Conservation (phyloP, 108 stramenopile genomes). For the Bacterosira constricta region DNA sequence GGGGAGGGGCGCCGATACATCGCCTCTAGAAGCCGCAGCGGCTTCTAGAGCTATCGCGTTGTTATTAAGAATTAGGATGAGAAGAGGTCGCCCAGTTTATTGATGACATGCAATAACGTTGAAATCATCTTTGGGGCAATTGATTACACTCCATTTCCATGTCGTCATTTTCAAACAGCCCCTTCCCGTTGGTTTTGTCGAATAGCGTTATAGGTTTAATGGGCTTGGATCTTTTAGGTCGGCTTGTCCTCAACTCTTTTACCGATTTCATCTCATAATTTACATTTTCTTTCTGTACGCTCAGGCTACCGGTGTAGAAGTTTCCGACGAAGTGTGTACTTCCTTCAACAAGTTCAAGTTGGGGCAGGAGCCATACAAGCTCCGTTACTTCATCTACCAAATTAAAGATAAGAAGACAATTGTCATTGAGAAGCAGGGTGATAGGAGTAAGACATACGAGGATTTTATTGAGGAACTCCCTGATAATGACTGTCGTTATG, state of each 20-base stretch:
- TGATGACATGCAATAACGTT: too few relatives aligned
- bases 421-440: constrained; percentile 72
- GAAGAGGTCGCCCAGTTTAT: too few relatives aligned
- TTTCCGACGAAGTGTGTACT: constrained; percentile 67
- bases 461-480: constrained; percentile 83
- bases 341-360: constrained; percentile 88
- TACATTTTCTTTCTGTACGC: constrained; percentile 2
- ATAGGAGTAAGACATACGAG: constrained; percentile 66
- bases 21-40: too few relatives aligned
- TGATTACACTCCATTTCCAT: too few relatives aligned
- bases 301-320: constrained; percentile 87
- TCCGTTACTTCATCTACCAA: constrained; percentile 83
- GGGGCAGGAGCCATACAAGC: constrained; percentile 68
- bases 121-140: too few relatives aligned
- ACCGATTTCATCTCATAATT: background rate
- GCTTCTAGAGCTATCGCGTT: too few relatives aligned
- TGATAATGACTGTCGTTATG: constrained; percentile 93
- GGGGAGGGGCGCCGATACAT: too few relatives aligned
- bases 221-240: too few relatives aligned
- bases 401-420: constrained; percentile 87
- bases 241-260: background rate
- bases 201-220: too few relatives aligned
- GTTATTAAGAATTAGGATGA: too few relatives aligned
- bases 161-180: too few relatives aligned
- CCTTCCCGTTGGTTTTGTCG: too few relatives aligned